phyloP scores from a whole-genome alignment of 2,329 filamentous ascomycete genomes.

The Grosmannia clavigera region DNA sequence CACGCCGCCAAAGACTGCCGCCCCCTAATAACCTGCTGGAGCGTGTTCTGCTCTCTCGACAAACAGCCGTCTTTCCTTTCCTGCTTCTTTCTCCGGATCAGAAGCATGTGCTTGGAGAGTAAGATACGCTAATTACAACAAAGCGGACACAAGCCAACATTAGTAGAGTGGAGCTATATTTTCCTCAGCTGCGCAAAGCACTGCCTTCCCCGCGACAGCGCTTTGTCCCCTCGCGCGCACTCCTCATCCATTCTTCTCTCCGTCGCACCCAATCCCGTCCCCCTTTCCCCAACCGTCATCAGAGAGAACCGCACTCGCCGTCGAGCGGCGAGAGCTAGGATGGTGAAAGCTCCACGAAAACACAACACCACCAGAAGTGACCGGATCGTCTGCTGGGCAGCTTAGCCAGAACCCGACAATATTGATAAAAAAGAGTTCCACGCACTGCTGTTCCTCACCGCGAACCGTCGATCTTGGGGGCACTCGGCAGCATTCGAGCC shows the following conservation, averaged over 20 bases:
- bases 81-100: not conserved
- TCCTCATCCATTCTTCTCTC: not conserved
- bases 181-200: constrained; percentile 1
- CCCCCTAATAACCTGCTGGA: not conserved
- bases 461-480: not conserved
- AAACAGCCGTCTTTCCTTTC: not conserved
- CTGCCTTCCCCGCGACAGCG: constrained; percentile 2
- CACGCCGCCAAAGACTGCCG: not conserved
- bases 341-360: not conserved
- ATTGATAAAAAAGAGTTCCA: no score
- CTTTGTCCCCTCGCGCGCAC: not conserved
- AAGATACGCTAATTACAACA: constrained; percentile 1
- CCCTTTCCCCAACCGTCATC: not conserved
- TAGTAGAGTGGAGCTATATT: not conserved
- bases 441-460: not conserved
- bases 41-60: not conserved
- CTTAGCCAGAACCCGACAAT: not conserved
- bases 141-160: not conserved
- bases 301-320: not conserved
- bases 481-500: not conserved
- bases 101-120: not conserved
- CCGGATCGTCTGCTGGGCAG: not conserved
- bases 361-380: not conserved
- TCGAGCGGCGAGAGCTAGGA: not conserved
- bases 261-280: not conserved